Base-by-base conservation (phyloP, 352 stramenopile genomes). In the Globisporangium rhizosaccharum region DNA sequence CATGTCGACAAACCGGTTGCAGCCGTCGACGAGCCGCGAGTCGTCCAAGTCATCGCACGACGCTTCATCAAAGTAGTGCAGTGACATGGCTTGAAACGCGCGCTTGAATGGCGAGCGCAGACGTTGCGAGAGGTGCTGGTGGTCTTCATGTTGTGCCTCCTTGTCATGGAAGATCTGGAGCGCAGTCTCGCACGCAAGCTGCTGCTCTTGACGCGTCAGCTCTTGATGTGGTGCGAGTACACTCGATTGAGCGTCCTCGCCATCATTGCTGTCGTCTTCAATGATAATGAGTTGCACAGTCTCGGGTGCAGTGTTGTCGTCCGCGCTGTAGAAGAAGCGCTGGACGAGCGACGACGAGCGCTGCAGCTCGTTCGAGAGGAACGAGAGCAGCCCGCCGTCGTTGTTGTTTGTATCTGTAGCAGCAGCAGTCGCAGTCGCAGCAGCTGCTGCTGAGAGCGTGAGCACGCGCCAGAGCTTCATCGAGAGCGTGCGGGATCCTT, bases 391-490 rank as follows among this genome's bases (percentile, higher is more conserved):
- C n/a, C 61, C 61, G 25, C 18, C 30, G 39, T 54, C 49, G 18
- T 63, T 23, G n/a, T 9, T 7, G 30, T 50, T 44, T 12, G 39
- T 7, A 11, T 51, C 39, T 8, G 55, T 28, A 20, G 18, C 59
- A 26, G 36, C n/a, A 18, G 23, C 33, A 17, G 28, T n/a, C 1
- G 18, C 30, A 1, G 28, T 28, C 23, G 47, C 54, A 3, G 26
- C 41, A 28, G 30, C 26, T 18, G 50, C 49, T n/a, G 26, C 30
- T 46, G 59, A 45, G 39, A 95, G 67, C 33, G 86, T 82, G 33
- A 84, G 81, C 56, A 80, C 72, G 28, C 82, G 84, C 84, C 82
- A 92, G 25, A 95, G 37, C 49, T 95, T 79, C 59, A 88, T 80
- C 53, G 91, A 76, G 49, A 53, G 20, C 26, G 12, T 0, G 41